phyloP scores from a whole-genome alignment of 1,284 basidiomycete genomes.

The Ganoderma meredithae region DNA sequence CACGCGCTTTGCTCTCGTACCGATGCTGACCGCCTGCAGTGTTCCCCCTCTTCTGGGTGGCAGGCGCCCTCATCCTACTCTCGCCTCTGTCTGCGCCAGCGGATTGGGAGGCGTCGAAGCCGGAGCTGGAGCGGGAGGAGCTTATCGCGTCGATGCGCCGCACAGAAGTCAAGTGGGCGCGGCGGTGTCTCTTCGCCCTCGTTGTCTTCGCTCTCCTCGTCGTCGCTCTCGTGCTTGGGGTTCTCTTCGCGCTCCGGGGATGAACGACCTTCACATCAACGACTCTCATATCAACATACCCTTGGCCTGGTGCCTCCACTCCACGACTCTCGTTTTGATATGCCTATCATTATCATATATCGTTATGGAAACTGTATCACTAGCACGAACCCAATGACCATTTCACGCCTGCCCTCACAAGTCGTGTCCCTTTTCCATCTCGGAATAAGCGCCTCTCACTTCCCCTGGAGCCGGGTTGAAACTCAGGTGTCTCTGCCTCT shows the following conservation, averaged over 20 bases:
- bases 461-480: background rate
- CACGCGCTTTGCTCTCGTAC: background rate
- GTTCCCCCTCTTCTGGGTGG: conserved; percentile 53
- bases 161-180: conserved; percentile 52
- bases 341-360: conserved; percentile 8
- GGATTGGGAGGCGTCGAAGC: conserved; percentile 49
- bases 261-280: background rate
- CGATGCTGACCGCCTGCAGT: conserved; percentile 37
- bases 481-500: background rate
- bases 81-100: conserved; percentile 46
- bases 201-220: conserved; percentile 3
- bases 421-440: background rate
- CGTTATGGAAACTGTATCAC: conserved; percentile 4
- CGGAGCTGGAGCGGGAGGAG: conserved; percentile 45
- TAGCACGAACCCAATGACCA: background rate
- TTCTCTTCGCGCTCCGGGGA: conserved; percentile 14
- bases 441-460: background rate
- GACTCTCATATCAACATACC: too few species aligned
- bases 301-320: too few species aligned
- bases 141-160: conserved; percentile 46
- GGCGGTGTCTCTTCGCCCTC: conserved; percentile 43
- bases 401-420: background rate
- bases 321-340: background rate
- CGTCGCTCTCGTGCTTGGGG: conserved; percentile 10
- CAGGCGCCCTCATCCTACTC: conserved; percentile 49